Conservation (phyloP, 768 basidiomycete genomes). For the Macrocybe gigantea region DNA sequence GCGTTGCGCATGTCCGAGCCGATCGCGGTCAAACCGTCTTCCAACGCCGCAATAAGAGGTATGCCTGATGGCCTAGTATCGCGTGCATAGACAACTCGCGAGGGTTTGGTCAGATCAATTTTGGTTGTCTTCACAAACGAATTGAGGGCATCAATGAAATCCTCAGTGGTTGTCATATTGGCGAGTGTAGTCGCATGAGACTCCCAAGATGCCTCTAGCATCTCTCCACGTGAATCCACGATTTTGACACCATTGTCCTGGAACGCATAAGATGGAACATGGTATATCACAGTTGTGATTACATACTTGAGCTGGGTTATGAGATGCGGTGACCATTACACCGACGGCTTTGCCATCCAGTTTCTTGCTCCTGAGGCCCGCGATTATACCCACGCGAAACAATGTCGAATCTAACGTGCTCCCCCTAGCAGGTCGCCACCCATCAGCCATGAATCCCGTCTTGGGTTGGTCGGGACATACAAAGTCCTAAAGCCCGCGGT, state of each 20-base stretch:
- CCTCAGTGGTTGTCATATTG: conserved; percentile 71
- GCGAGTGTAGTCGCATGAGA: conserved; percentile 78
- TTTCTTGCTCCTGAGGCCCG: conserved; percentile 85
- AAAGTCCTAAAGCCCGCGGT: conserved; percentile 92
- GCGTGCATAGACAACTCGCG: conserved; percentile 83
- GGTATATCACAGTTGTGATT: conserved; percentile 1
- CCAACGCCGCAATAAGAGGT: conserved; percentile 67
- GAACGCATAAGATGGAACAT: conserved; percentile 3
- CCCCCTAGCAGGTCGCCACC: conserved; percentile 36
- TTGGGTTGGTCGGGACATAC: conserved; percentile 39
- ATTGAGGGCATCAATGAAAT: conserved; percentile 63
- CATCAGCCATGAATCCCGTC: no score
- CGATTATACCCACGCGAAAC: conserved; percentile 88
- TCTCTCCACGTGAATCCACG: conserved; percentile 95
- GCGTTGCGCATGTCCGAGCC: conserved; percentile 65
- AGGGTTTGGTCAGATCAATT: conserved; percentile 76
- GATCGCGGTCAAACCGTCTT: conserved; percentile 77
- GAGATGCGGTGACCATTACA: conserved; percentile 99
- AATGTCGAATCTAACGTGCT: conserved; percentile 81
- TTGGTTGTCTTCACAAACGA: conserved; percentile 54
- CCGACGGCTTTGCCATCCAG: conserved; percentile 91
- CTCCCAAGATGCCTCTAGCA: conserved; percentile 96
- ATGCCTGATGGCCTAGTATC: conserved; percentile 91
- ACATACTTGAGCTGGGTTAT: conserved; percentile 91
- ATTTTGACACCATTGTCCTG: conserved; percentile 99